phyloP scores from a whole-genome alignment of 73 alveolate genomes.

The Paramecium primaurelia region DNA sequence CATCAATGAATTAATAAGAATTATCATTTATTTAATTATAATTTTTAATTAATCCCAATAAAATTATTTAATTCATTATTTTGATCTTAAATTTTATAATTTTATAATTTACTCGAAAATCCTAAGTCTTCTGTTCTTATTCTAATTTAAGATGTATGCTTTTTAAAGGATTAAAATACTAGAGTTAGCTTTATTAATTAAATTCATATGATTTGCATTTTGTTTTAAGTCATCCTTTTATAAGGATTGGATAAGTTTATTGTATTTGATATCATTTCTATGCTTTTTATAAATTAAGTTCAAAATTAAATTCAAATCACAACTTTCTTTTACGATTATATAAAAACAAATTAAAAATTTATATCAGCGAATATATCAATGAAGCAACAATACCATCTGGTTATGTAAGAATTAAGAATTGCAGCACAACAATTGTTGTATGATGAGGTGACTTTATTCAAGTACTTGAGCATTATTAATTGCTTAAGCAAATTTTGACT shows the following conservation, averaged over 20 bases:
- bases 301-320: not conserved
- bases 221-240: too few species aligned
- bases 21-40: too few species aligned
- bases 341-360: not conserved
- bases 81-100: too few species aligned
- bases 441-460: not conserved
- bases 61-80: too few species aligned
- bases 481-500: slow-evolving; percentile 39
- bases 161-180: too few species aligned
- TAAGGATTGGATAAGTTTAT: not conserved
- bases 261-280: not conserved
- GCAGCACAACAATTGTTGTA: slow-evolving; percentile 21
- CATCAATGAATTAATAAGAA: too few species aligned
- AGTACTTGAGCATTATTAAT: slow-evolving; percentile 22
- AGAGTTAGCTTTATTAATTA: too few species aligned
- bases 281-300: not conserved
- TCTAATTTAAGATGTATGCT: too few species aligned
- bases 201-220: too few species aligned
- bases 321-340: not conserved
- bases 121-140: too few species aligned
- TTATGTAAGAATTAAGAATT: not conserved
- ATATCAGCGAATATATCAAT: not conserved
- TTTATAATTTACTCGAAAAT: too few species aligned
- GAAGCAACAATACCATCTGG: not conserved
- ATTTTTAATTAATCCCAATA: too few species aligned